Base-by-base conservation (phyloP, 176 grass and related monocot genomes). In the Ensete glaucum region DNA sequence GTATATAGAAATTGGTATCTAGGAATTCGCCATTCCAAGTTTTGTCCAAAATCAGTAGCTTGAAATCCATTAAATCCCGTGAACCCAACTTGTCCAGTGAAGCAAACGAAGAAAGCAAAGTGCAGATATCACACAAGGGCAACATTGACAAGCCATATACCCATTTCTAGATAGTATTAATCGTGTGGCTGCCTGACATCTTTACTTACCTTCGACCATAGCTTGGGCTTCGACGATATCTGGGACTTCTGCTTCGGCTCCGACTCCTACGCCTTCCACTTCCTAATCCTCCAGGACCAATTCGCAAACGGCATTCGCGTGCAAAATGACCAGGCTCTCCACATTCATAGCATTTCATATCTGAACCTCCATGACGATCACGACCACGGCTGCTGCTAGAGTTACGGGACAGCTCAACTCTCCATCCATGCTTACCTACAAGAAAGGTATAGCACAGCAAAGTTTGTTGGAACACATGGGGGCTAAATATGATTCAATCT, bases 261-360 rank as follows among this genome's bases (percentile, higher is more conserved):
- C 74, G 56, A 51, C 59, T 96, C 59, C 85, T 85, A 65, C 82
- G 95, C 60, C 81, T 91, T 78, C 90, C 95, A 82, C 87, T 93
- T 15, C 95, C 95, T 64, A 93, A 80, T 74, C 95, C 95, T 77
- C 95, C 88, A 79, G 93, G 11, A 54, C 93, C 93, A 77, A 93
- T 85, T 13, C 90, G 88, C 63, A 91, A 52, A 73, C 90, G 90
- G 48, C 95, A 98, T 80, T 98, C 95, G 55, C 90, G 90, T 50
- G 95, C 95, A 80, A 98, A 98, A 65, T 98, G 95, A 34, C 95
- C 95, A 80, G 95, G 53, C 83, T 98, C 95, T 60, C 90, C 95
- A 67, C 95, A 98, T 17, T 98, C 95, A 17, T 98, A 98, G 72
- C 95, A 98, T 66, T 98, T 98, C 25, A 82, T 86, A 79, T 97